Conservation (phyloP, 1,284 basidiomycete genomes). For the Cryptococcus floricola region DNA sequence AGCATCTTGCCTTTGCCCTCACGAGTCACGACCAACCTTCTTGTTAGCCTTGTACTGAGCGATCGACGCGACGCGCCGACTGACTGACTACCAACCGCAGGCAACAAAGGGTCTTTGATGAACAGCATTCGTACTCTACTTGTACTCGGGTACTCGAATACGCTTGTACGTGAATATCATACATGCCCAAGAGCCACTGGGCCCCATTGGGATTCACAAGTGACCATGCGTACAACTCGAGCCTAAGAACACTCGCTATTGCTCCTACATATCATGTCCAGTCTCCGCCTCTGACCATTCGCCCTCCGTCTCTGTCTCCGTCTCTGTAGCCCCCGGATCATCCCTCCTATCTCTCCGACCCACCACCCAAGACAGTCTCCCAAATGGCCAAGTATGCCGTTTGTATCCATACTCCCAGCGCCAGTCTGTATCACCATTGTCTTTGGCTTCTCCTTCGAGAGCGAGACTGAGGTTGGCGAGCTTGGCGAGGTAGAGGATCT, state of each 20-base stretch:
- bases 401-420: slow-evolving; percentile 31
- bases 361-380: slow-evolving; percentile 31
- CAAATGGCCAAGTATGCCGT: slow-evolving; percentile 35
- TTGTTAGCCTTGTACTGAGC: too few relatives aligned
- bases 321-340: slow-evolving; percentile 4
- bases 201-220: not conserved
- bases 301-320: slow-evolving; percentile 5
- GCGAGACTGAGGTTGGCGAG: slow-evolving; percentile 22
- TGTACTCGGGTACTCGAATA: too few relatives aligned
- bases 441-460: slow-evolving; percentile 21
- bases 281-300: not conserved
- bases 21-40: too few relatives aligned
- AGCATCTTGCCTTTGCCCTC: too few relatives aligned
- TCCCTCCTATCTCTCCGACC: slow-evolving; percentile 18
- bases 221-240: not conserved
- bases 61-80: too few relatives aligned
- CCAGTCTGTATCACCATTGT: slow-evolving; percentile 25
- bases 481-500: slow-evolving; percentile 33
- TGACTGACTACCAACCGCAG: too few relatives aligned
- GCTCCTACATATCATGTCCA: not conserved
- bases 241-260: not conserved
- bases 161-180: too few relatives aligned
- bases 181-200: not conserved
- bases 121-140: too few relatives aligned
- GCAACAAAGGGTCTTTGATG: too few relatives aligned